A percentile compares a stretch with the other conserved stretches of the same genome.
These are phyloP conservation scores for Escovopsis sp. DNA, from an alignment of 2,329 filamentous ascomycete genomes.

Conservation along the genomic window DNA sequence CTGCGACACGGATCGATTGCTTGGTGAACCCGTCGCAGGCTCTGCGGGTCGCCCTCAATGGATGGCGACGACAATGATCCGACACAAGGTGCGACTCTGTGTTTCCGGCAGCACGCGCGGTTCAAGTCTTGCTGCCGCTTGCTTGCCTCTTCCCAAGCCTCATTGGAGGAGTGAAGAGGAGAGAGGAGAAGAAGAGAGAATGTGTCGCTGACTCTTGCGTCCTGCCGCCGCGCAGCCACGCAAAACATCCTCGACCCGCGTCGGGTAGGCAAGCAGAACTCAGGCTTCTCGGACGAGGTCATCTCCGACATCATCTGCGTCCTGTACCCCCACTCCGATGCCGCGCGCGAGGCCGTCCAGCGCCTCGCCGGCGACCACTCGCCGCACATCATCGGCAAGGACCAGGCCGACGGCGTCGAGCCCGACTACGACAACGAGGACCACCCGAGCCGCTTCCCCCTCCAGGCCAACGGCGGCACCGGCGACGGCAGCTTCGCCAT, in stretches of 20 bases:
- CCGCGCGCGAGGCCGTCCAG: conserved; percentile 55
- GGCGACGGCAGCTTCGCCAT: conserved; percentile 48
- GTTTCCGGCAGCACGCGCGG: too few species aligned
- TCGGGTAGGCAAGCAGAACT: conserved; percentile 63
- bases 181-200: too few species aligned
- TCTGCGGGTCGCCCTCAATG: conserved; percentile 23
- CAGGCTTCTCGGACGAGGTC: conserved; percentile 68
- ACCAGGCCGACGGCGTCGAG: conserved; percentile 34
- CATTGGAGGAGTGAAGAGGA: too few species aligned
- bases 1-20: background rate
- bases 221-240: conserved; percentile 6
- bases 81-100: conserved; percentile 24
- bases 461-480: conserved; percentile 19
- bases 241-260: conserved; percentile 56
- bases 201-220: background rate
- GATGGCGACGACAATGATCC: conserved; percentile 28
- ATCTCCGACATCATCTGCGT: conserved; percentile 81
- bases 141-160: too few species aligned
- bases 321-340: conserved; percentile 61
- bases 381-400: conserved; percentile 33
- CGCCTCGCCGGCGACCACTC: conserved; percentile 31
- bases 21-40: conserved; percentile 11
- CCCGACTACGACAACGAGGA: conserved; percentile 37
- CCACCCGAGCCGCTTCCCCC: conserved; percentile 29
- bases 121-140: too few species aligned